Evolutionary conservation across 106 monocot genomes (phyloP).

Genomic region (Dendrobium huoshanense): DNA sequence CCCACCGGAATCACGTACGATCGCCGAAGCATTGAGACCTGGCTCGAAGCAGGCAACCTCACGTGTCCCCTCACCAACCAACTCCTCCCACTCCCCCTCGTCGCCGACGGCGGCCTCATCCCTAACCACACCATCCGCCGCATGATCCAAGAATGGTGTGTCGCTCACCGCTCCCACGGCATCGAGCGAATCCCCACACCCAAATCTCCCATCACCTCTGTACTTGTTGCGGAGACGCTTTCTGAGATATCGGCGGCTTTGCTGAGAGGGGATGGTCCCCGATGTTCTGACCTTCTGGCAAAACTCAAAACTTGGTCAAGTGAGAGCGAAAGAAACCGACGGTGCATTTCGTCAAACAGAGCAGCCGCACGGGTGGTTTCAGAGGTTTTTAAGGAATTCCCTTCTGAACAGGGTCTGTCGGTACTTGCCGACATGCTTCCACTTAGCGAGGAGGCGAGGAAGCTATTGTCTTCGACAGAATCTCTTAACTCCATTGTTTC

Average conservation of each 20-base stretch:
- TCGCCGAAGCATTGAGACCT: slow-evolving; percentile 66
- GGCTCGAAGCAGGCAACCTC: slow-evolving; percentile 53
- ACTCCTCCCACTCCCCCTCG: slow-evolving; percentile 11
- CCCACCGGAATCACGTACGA: slow-evolving; percentile 87
- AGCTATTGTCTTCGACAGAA: slow-evolving; percentile 6
- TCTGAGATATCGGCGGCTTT: slow-evolving; percentile 18
- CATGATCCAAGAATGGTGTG: slow-evolving; percentile 64
- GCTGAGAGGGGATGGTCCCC: background rate
- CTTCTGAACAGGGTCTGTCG: slow-evolving; percentile 27
- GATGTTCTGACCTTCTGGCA: background rate
- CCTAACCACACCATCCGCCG: slow-evolving; percentile 48
- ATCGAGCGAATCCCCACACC: slow-evolving; percentile 57
- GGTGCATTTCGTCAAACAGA: slow-evolving; percentile 19
- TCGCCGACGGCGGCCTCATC: slow-evolving; percentile 17
- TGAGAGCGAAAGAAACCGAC: slow-evolving; percentile 38
- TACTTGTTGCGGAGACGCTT: slow-evolving; percentile 20
- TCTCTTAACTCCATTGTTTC: slow-evolving; percentile 26
- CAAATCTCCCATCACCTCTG: slow-evolving; percentile 18
- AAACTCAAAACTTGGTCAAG: background rate
- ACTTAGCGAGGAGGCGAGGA: slow-evolving; percentile 18
- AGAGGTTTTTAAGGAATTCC: slow-evolving; percentile 9
- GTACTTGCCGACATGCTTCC: slow-evolving; percentile 28
- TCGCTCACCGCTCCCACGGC: slow-evolving; percentile 27
- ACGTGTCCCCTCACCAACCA: slow-evolving; percentile 28
- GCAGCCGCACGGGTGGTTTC: slow-evolving; percentile 14